phyloP scores from a whole-genome alignment of 129 eudicot genomes.

The Ambrosia artemisiifolia region DNA sequence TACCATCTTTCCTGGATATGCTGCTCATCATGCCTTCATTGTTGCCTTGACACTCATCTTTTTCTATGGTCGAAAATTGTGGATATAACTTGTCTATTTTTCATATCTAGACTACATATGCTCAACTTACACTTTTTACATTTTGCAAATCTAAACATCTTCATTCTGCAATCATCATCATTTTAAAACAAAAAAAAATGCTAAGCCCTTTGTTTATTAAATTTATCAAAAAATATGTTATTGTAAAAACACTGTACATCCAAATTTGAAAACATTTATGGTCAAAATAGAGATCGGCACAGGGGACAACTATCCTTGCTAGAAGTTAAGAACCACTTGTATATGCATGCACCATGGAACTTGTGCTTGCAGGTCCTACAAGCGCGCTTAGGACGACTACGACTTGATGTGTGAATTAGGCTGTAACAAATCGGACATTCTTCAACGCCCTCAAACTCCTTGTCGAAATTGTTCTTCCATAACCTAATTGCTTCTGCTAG shows the following conservation, averaged over 20 bases:
- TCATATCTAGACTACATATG: too few relatives aligned
- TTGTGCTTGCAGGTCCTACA: conserved; percentile 98
- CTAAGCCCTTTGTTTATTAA: too few relatives aligned
- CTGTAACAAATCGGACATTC: conserved; percentile 99
- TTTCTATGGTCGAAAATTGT: conserved; percentile 72
- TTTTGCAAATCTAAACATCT: too few relatives aligned
- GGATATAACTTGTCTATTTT: conserved; percentile 31
- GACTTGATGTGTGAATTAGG: conserved; percentile 83
- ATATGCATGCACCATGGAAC: conserved; percentile 88
- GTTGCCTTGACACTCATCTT: conserved; percentile 63
- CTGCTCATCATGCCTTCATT: conserved; percentile 38
- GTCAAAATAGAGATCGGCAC: conserved; percentile 93
- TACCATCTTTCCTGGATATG: conserved; percentile 68
- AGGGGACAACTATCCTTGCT: conserved; percentile 63
- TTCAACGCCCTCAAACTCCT: conserved; percentile 97
- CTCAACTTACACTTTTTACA: too few relatives aligned
- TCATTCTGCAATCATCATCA: too few relatives aligned
- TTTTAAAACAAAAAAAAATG: too few relatives aligned
- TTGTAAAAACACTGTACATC: too few relatives aligned
- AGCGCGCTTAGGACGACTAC: conserved; percentile 81
- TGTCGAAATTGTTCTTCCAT: conserved; percentile 95
- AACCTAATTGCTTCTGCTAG: conserved; percentile 92
- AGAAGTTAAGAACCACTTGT: conserved; percentile 95
- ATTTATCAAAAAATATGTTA: too few relatives aligned
- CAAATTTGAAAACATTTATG: not conserved